Evolutionary conservation across 306 rosid species (phyloP), one percentile per base, ranked within the genome.

Genomic region (Prinsepia uniflora): DNA sequence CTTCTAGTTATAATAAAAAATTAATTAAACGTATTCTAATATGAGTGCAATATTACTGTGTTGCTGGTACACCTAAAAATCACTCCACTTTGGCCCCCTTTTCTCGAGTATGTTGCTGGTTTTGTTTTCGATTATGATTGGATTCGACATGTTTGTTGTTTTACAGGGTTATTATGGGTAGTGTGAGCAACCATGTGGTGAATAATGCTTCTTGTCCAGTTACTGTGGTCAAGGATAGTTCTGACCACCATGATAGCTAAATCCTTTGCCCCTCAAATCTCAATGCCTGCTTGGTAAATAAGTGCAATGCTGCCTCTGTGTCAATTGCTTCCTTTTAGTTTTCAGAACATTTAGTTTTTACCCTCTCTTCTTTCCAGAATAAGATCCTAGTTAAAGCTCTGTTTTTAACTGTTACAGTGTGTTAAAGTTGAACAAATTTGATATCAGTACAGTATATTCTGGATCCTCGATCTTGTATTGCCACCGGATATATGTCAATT

Each of bases 101-200:
- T 8, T 22, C 14, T 41, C 42, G 64, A 54, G 8, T 48, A 39
- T 14, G 18, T 30, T 46, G 47, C 17, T 56, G 14, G 3, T 0
- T 20, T 77, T 0, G 0, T 63, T 58, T 54, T 39, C 66, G 63
- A 63, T 54, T 66, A 65, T 58, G 52, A 77, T 79, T 71, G 49
- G 71, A 73, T 71, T 68, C 36, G 79, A 43, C 68, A 65, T 69
- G 46, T 59, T 70, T 67, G 61, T 69, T 63, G 13, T 75, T 34
- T 81, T 66, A 10, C 85, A 91, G 97, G 85, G 97, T 60, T 6
- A 67, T 91, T 52, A 65, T 92, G 87, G 98, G 98, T 8, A 92
- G 98, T 71, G 98, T 92, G 1, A 92, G 98, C 87, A 88, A 88
- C 83, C 65, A 73, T 22, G 91, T 90, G 44, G 90, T 92, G 82